These are phyloP conservation scores for Davidsoniella eucalypti DNA, from an alignment of 2,329 filamentous ascomycete species.

Conservation along the genomic window DNA sequence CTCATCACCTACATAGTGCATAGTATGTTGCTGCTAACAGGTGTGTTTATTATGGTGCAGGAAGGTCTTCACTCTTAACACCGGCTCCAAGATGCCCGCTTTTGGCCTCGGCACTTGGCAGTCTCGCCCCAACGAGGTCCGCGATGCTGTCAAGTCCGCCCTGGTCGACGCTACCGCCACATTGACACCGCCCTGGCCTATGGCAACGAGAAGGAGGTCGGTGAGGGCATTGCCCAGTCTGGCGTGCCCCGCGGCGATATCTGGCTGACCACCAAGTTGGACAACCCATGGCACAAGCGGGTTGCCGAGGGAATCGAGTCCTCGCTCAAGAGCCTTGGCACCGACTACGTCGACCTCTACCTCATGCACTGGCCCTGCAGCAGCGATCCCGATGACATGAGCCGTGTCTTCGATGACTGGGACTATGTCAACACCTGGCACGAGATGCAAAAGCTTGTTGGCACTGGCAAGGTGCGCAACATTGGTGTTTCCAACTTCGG, in stretches of 20 bases:
- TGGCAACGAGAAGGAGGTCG: conserved; percentile 57
- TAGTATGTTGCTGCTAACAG: not conserved
- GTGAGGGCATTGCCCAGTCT: conserved; percentile 44
- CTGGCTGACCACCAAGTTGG: conserved; percentile 66
- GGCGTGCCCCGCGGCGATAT: conserved; percentile 49
- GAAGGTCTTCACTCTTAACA: conserved; percentile 50
- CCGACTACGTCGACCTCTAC: conserved; percentile 53
- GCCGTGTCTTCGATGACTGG: conserved; percentile 61
- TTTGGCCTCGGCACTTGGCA: conserved; percentile 70
- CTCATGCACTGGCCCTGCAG: conserved; percentile 58
- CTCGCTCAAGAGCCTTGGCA: conserved; percentile 43
- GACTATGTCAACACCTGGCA: conserved; percentile 67
- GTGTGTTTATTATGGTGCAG: not conserved
- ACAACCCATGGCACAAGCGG: conserved; percentile 63
- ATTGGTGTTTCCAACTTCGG: conserved; percentile 80
- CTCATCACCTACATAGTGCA: not conserved
- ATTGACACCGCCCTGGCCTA: conserved; percentile 66
- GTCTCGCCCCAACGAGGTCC: conserved; percentile 51
- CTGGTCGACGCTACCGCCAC: conserved; percentile 52
- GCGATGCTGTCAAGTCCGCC: conserved; percentile 53
- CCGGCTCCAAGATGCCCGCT: conserved; percentile 61
- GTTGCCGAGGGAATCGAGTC: conserved; percentile 44
- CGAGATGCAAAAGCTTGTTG: conserved; percentile 53
- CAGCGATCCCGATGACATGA: conserved; percentile 42
- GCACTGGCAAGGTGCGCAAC: conserved; percentile 56